phyloP scores from a whole-genome alignment of 768 basidiomycete genomes.

The Lactifluus subvellereus region DNA sequence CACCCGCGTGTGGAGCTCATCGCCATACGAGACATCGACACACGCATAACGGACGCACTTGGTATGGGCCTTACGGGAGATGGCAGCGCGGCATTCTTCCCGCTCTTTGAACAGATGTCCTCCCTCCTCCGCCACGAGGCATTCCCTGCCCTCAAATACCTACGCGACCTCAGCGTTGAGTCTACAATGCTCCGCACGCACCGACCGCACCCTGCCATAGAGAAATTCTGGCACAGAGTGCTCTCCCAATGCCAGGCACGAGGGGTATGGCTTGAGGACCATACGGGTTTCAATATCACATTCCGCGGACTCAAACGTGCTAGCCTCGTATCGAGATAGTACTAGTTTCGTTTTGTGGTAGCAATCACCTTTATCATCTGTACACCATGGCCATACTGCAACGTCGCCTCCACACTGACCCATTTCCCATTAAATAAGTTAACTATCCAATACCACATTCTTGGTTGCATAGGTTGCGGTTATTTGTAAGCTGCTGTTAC shows the following conservation, averaged over 20 bases:
- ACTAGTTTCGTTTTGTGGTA: not conserved
- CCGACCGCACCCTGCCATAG: constrained; percentile 33
- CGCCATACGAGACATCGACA: constrained; percentile 66
- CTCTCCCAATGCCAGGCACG: constrained; percentile 45
- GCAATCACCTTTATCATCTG: not conserved
- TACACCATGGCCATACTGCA: not conserved
- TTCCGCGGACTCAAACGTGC: constrained; percentile 38
- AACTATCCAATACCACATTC: not conserved
- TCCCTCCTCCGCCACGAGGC: constrained; percentile 51
- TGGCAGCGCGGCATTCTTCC: constrained; percentile 51
- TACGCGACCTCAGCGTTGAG: constrained; percentile 59
- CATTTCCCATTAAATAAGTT: not conserved
- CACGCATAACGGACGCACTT: constrained; percentile 44
- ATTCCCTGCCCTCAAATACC: constrained; percentile 54
- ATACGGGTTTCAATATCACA: constrained; percentile 53
- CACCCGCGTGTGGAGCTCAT: constrained; percentile 61
- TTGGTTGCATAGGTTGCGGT: not conserved
- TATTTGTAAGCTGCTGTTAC: not conserved
- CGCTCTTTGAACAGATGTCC: constrained; percentile 58
- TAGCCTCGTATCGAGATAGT: constrained; percentile 7
- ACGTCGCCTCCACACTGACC: not conserved
- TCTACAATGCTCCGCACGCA: constrained; percentile 50
- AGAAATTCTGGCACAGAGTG: constrained; percentile 38
- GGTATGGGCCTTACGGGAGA: constrained; percentile 26
- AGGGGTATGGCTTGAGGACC: constrained; percentile 63